Evolutionary conservation across 306 rosid genomes (phyloP), one percentile per base, ranked within the genome.

Genomic region (Arachis hypogaea): DNA sequence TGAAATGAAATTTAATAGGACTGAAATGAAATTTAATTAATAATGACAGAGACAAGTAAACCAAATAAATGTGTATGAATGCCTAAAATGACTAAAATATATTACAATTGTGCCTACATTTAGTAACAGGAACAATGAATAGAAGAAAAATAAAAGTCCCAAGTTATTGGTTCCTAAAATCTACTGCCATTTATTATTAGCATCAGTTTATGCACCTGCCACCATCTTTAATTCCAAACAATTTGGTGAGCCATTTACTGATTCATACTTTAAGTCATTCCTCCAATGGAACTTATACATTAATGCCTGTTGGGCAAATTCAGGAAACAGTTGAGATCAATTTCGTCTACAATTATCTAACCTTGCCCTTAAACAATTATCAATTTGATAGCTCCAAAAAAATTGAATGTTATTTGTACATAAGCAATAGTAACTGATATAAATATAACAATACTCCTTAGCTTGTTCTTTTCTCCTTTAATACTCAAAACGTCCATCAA

Each of bases 241-340:
- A 44, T 47, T 77, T 72, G 79, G 81, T 81, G 62, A 67, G 59
- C 59, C 68, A 33, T 36, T 77, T 73, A 36, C 45, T 68, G 76
- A 46, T 41, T 14, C 67, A 12, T 60, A 44, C 75, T 64, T 47
- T 40, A 42, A 62, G 42, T 52, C 61, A 54, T 62, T 66, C 75
- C 78, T 14, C 29, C 36, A 40, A 44, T 56, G 7, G 69, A 70
- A 9, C 52, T 40, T 16, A 28, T 12, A 62, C 62, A 22, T 82
- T 12, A 78, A 72, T 78, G 82, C 47, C 59, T 22, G 62, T 54
- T n/a, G 16, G 28, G 69, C 67, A 63, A 22, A 50, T 43, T 64
- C 33, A 50, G 56, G 44, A 63, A 59, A 59, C 62, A 30, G 41
- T 64, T 78, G 66, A 55, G 66, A 55, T 16, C 68, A 73, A 71